Conservation (phyloP, 2,329 filamentous ascomycete genomes). For the Orbilia oligospora region DNA sequence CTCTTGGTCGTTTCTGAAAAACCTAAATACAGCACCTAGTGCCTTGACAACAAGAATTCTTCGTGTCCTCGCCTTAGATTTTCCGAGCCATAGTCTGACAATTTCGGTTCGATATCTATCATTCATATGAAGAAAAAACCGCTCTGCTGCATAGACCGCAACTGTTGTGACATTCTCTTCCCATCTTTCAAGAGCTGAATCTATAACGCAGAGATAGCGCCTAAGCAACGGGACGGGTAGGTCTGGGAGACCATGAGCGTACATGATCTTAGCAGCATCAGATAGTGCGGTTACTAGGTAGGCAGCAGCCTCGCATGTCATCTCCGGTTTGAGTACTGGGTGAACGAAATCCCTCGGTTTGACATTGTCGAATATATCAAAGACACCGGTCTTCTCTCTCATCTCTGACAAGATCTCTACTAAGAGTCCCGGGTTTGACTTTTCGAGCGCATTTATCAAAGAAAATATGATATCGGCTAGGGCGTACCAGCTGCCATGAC, state of each 20-base stretch:
- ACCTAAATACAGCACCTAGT: constrained; percentile 62
- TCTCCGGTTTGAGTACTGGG: constrained; percentile 73
- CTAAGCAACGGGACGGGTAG: constrained; percentile 36
- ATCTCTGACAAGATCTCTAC: constrained; percentile 48
- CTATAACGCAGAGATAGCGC: constrained; percentile 61
- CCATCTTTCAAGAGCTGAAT: constrained; percentile 62
- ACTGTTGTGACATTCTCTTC: constrained; percentile 61
- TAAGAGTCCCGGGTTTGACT: constrained; percentile 31
- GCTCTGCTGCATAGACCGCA: constrained; percentile 51
- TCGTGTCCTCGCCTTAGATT: constrained; percentile 55
- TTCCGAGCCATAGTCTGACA: constrained; percentile 57
- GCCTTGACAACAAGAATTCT: constrained; percentile 61
- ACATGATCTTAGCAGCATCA: constrained; percentile 55
- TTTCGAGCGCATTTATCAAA: constrained; percentile 40
- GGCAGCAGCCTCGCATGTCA: constrained; percentile 75
- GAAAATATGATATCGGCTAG: constrained; percentile 62
- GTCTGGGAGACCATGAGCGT: constrained; percentile 47
- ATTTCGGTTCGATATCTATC: constrained; percentile 50
- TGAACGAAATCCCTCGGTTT: constrained; percentile 67
- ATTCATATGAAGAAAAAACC: constrained; percentile 56
- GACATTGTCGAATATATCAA: constrained; percentile 65
- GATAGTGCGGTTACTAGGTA: constrained; percentile 72
- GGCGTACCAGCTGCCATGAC: constrained; percentile 63
- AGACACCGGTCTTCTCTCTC: constrained; percentile 60
- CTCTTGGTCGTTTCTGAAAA: constrained; percentile 58